phyloP scores from a whole-genome alignment of 495 filamentous ascomycete genomes.

The Friedmanniomyces endolithicus region DNA sequence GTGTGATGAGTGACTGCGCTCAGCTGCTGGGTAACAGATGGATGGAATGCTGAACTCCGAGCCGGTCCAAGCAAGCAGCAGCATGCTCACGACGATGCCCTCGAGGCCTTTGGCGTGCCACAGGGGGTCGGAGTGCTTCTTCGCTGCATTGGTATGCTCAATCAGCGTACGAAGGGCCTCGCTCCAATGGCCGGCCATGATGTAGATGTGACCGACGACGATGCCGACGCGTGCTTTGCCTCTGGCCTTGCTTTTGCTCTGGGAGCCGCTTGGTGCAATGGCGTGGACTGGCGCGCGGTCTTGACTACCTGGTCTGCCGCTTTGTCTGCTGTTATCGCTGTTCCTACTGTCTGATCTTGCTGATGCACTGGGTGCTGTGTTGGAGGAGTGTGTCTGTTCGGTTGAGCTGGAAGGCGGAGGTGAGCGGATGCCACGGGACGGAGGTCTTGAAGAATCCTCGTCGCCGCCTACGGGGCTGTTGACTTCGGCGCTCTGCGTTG shows the following conservation, averaged over 20 bases:
- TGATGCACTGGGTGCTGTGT: conserved; percentile 10
- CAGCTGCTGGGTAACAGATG: conserved; percentile 14
- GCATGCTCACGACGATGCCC: conserved; percentile 63
- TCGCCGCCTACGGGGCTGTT: conserved; percentile 8
- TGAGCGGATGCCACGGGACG: conserved; percentile 4
- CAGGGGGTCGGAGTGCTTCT: conserved; percentile 73
- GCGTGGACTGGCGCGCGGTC: conserved; percentile 76
- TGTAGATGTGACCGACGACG: conserved; percentile 71
- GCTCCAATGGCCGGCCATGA: conserved; percentile 77
- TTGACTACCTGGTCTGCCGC: conserved; percentile 42
- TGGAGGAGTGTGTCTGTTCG: conserved; percentile 12
- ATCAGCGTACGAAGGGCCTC: conserved; percentile 79
- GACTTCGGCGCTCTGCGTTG: conserved; percentile 6
- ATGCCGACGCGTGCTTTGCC: conserved; percentile 71
- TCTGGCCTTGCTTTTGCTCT: conserved; percentile 57
- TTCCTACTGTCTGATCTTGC: conserved; percentile 19
- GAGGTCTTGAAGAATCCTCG: not conserved
- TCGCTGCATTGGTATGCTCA: conserved; percentile 65
- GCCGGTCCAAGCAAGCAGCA: conserved; percentile 75
- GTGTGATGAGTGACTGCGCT: conserved; percentile 3
- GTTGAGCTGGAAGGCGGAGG: conserved; percentile 8
- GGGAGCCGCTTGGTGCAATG: conserved; percentile 53
- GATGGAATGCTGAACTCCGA: conserved; percentile 68
- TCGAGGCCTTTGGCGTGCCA: conserved; percentile 97
- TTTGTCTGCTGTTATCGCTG: conserved; percentile 21